Percentiles rank a stretch among this genome's conserved stretches.
These are phyloP conservation scores for Salix viminalis DNA, from an alignment of 345 rosid genomes.

Conservation along the genomic window DNA sequence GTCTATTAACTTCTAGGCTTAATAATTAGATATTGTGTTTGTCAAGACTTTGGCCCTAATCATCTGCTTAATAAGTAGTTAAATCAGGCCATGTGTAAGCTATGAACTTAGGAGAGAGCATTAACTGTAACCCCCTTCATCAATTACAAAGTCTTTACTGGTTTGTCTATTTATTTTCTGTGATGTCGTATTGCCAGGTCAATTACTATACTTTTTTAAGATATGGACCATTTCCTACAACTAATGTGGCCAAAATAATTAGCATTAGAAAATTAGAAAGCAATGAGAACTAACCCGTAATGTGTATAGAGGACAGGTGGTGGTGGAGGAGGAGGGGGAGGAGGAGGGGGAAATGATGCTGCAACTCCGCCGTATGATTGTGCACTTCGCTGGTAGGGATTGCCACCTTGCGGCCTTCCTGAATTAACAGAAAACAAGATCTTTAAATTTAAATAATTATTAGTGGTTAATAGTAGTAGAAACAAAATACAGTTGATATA, in stretches of 20 bases:
- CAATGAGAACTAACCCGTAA: conserved; percentile 45
- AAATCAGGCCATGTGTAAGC: neutral
- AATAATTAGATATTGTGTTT: too few relatives aligned
- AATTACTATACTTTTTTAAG: conserved; percentile 1
- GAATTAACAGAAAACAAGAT: neutral
- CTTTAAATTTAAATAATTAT: too few relatives aligned
- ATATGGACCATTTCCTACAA: conserved; percentile 27
- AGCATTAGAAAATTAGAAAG: conserved; percentile 7
- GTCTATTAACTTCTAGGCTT: too few relatives aligned
- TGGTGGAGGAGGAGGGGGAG: conserved; percentile 29
- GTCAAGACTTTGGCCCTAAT: too few relatives aligned
- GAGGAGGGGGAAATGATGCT: conserved; percentile 27
- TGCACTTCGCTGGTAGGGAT: conserved; percentile 41
- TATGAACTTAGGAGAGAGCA: neutral
- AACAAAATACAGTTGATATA: too few relatives aligned
- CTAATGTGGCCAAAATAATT: neutral
- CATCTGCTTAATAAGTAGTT: too few relatives aligned
- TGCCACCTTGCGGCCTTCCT: conserved; percentile 71
- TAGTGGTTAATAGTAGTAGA: too few relatives aligned
- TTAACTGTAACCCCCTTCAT: neutral
- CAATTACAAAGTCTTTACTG: neutral
- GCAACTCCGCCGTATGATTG: conserved; percentile 48
- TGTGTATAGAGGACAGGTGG: conserved; percentile 46
- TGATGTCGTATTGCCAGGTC: conserved; percentile 6
- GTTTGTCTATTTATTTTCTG: neutral